Conservation (phyloP, 1,284 basidiomycete species). For the Sphagnurus paluster region DNA sequence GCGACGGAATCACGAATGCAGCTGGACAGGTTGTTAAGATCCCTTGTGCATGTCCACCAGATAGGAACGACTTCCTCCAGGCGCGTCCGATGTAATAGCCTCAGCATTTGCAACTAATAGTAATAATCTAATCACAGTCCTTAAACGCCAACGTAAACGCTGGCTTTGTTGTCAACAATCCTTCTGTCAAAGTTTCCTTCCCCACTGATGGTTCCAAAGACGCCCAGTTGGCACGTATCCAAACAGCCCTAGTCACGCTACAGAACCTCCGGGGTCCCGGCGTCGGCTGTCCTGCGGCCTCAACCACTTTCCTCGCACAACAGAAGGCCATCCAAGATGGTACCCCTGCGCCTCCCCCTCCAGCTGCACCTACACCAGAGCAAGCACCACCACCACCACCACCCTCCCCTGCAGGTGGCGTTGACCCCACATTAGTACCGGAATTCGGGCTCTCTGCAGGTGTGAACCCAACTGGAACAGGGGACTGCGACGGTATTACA, state of each 20-base stretch:
- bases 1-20: constrained; percentile 55
- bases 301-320: constrained; percentile 52
- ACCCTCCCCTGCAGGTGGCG: constrained; percentile 29
- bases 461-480: constrained; percentile 54
- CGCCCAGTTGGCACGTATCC: constrained; percentile 54
- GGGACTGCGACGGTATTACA: constrained; percentile 56
- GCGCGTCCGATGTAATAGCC: constrained; percentile 30
- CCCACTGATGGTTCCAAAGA: constrained; percentile 57
- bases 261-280: constrained; percentile 57
- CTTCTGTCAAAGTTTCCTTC: constrained; percentile 53
- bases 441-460: constrained; percentile 51
- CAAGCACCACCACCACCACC: constrained; percentile 9
- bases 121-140: constrained; percentile 37
- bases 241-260: constrained; percentile 47
- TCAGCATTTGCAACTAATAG: background rate
- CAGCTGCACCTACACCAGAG: constrained; percentile 15
- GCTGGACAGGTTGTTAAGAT: constrained; percentile 53
- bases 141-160: constrained; percentile 60
- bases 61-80: constrained; percentile 46
- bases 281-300: constrained; percentile 50
- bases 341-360: constrained; percentile 20
- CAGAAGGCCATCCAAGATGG: constrained; percentile 42
- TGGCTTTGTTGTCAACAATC: constrained; percentile 62
- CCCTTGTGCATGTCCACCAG: constrained; percentile 64
- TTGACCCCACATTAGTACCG: constrained; percentile 52